Evolutionary conservation across 345 rosid genomes (phyloP).

Genomic region (Citrus australasica): DNA sequence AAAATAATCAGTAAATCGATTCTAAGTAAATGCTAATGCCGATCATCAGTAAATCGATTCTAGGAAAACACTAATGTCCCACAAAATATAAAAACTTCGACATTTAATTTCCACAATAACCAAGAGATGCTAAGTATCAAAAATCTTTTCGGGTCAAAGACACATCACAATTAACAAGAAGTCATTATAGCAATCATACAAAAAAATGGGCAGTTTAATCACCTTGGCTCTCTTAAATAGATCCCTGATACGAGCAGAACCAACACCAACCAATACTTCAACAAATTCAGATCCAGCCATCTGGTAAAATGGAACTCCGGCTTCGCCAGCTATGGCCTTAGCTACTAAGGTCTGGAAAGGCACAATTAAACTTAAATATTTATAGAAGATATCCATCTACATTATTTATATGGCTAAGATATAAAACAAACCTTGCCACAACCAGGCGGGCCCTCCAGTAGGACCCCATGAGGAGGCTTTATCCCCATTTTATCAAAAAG

Average conservation of each 20-base stretch:
- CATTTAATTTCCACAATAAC: conserved; percentile 5
- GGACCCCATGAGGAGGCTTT: conserved; percentile 98
- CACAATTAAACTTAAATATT: conserved; percentile 6
- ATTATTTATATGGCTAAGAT: background rate
- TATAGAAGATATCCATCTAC: conserved; percentile 9
- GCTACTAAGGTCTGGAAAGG: conserved; percentile 80
- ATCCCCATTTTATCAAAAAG: conserved; percentile 91
- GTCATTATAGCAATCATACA: background rate
- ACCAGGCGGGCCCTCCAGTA: conserved; percentile 94
- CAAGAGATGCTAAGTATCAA: background rate
- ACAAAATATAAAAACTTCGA: background rate
- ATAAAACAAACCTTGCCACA: conserved; percentile 79
- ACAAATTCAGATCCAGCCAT: conserved; percentile 99
- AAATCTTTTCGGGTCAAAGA: background rate
- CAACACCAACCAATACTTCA: conserved; percentile 95
- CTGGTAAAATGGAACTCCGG: conserved; percentile 96
- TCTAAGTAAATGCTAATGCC: background rate
- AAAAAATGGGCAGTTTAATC: conserved; percentile 11
- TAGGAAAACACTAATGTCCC: conserved; percentile 5
- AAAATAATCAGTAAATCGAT: conserved; percentile 12
- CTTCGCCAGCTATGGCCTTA: conserved; percentile 97
- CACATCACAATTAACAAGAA: background rate
- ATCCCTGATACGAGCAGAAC: conserved; percentile 97
- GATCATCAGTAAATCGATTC: conserved; percentile 9
- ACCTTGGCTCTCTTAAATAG: conserved; percentile 97